Conservation (phyloP, 257 asterid species). For the Solanum tacnaense region DNA sequence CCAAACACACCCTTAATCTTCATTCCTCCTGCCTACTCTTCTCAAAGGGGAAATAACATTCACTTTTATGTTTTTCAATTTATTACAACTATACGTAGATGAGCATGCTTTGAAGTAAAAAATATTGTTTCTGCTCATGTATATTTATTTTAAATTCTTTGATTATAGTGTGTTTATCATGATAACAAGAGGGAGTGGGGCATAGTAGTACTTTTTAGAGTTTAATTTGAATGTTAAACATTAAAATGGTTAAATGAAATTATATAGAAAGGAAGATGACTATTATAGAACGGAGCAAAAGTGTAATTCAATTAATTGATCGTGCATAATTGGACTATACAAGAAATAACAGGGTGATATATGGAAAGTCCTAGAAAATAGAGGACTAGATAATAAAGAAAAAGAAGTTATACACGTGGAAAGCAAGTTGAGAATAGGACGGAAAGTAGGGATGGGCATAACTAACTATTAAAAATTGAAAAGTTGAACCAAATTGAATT, state of each 20-base stretch:
- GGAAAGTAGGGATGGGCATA: not conserved
- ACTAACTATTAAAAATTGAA: not conserved
- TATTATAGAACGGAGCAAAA: not conserved
- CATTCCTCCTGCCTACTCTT: too few species aligned
- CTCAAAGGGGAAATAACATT: too few species aligned
- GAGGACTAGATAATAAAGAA: not conserved
- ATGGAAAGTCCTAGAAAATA: not conserved
- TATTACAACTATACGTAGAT: not conserved
- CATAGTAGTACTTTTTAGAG: not conserved
- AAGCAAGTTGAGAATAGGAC: not conserved
- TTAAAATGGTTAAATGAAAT: not conserved
- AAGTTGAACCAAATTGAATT: too few species aligned
- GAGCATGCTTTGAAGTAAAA: not conserved
- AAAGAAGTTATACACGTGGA: not conserved
- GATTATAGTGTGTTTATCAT: too few species aligned
- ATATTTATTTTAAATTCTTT: too few species aligned
- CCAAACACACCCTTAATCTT: too few species aligned
- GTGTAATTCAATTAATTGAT: not conserved
- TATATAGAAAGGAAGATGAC: not conserved
- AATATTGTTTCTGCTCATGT: too few species aligned
- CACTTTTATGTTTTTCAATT: not conserved
- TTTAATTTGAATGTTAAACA: not conserved
- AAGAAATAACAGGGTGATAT: not conserved
- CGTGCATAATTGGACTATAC: not conserved
- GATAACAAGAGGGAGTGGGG: not conserved